Conservation (phyloP, 306 rosid species). For the Fragaria ananassa region DNA sequence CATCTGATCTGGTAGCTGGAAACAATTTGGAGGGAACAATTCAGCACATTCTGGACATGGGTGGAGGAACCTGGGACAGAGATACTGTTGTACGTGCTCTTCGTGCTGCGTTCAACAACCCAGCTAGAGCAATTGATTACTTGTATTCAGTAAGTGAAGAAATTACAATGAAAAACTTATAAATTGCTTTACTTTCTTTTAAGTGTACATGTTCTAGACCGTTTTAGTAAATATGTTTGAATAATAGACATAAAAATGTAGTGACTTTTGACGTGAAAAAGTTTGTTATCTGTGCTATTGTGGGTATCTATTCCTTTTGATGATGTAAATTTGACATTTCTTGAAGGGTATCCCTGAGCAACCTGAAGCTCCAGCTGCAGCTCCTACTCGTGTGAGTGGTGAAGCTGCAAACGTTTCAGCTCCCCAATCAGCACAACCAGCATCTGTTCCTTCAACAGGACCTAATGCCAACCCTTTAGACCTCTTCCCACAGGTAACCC, state of each 20-base stretch:
- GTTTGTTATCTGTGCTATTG: neutral
- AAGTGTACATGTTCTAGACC: neutral
- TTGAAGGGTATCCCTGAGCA: constrained; percentile 91
- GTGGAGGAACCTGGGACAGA: constrained; percentile 94
- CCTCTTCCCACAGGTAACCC: constrained; percentile 96
- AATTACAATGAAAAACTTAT: neutral
- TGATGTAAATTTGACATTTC: neutral
- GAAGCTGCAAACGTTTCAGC: constrained; percentile 50
- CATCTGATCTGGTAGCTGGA: constrained; percentile 89
- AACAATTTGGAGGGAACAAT: constrained; percentile 69
- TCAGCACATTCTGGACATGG: constrained; percentile 84
- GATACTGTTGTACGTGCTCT: constrained; percentile 86
- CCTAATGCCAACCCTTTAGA: constrained; percentile 87
- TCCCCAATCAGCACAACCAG: constrained; percentile 65
- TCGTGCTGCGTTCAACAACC: constrained; percentile 92
- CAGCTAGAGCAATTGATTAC: constrained; percentile 93
- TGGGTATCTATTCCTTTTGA: neutral
- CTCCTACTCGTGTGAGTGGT: constrained; percentile 46
- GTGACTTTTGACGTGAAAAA: neutral
- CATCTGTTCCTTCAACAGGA: constrained; percentile 55
- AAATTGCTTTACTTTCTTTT: neutral
- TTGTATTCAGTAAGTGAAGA: constrained; percentile 71
- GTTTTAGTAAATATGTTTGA: neutral
- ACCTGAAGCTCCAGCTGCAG: constrained; percentile 66
- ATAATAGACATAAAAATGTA: neutral